These are phyloP conservation scores for Mimosa bimucronata DNA, from an alignment of 306 rosid genomes.

Conservation along the genomic window DNA sequence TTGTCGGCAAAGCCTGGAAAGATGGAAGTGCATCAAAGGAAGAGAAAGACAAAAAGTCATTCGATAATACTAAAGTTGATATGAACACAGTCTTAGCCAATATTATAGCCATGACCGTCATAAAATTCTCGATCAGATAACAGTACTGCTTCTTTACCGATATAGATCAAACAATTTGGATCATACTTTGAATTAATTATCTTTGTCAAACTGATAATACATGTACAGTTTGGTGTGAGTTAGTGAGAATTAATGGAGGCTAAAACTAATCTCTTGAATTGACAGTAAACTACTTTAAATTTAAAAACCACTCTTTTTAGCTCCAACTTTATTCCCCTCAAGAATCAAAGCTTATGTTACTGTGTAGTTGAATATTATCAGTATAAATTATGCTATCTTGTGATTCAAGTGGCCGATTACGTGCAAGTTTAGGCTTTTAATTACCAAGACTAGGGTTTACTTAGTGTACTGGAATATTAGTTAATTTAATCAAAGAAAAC, in stretches of 20 bases:
- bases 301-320: conserved; percentile 28
- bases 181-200: background rate
- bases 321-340: conserved; percentile 41
- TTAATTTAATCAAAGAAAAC: conserved; percentile 25
- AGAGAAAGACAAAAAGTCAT: conserved; percentile 27
- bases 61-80: background rate
- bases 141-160: background rate
- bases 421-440: conserved; percentile 1
- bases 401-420: background rate
- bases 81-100: background rate
- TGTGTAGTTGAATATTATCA: conserved; percentile 42
- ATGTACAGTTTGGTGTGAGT: conserved; percentile 8
- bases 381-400: conserved; percentile 39
- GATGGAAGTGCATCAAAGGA: conserved; percentile 35
- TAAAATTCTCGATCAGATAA: background rate
- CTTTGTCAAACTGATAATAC: background rate
- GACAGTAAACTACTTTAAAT: conserved; percentile 30
- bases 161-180: background rate
- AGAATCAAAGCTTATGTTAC: conserved; percentile 31
- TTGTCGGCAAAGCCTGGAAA: conserved; percentile 27
- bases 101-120: background rate
- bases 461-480: conserved; percentile 7
- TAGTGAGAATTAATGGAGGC: background rate
- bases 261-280: background rate
- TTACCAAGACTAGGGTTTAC: conserved; percentile 23